Base-by-base conservation (phyloP, 345 rosid species). In the Bretschneidera sinensis region DNA sequence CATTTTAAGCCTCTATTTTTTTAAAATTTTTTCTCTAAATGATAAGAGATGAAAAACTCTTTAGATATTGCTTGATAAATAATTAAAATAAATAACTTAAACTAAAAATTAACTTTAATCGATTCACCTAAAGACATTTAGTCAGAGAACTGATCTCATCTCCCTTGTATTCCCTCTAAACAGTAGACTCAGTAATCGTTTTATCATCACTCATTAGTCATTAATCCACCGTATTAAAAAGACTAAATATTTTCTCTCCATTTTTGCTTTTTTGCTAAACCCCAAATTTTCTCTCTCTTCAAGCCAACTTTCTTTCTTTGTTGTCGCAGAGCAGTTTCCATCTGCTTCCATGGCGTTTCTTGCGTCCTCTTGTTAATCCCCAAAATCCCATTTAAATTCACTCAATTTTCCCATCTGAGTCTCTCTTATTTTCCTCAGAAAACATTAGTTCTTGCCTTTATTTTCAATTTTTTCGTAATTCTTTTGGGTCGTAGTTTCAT, bases 321-420 rank as follows among this genome's bases (percentile, higher is more conserved):
- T 19, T 48, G 24, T 47, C 7, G 24, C 9, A 6, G 16, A 55
- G 28, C 60, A 31, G 61, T 48, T 47, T 33, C 35, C 23, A 15
- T 49, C 48, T 20, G 34, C 64, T 57, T 51, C 54, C 59, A 49
- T 52, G 55, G 64, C 58, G 22, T 51, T 51, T 3, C 6, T 0
- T 19, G 43, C 15, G 24, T 34, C 51, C 45, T 10, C n/a, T 70
- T 48, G 34, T n/a, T 66, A 15, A 59, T 62, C 25, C 21, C 31
- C 9, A 16, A 24, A 43, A 43, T 60, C 59, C 64, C 67, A n/a
- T 65, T 48, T 39, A n/a, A 31, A 22, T 52, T 54, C 54, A 13
- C 21, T 10, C 43, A 8, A 59, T 54, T 47, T 58, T 22, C 51
- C 25, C 62, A 54, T 47, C 67, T 51, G 75, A 75, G 75, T n/a